Percentiles rank a stretch among this genome's conserved stretches.
phyloP scores from a whole-genome alignment of 768 basidiomycete species.

The Cystofilobasidium capitatum region DNA sequence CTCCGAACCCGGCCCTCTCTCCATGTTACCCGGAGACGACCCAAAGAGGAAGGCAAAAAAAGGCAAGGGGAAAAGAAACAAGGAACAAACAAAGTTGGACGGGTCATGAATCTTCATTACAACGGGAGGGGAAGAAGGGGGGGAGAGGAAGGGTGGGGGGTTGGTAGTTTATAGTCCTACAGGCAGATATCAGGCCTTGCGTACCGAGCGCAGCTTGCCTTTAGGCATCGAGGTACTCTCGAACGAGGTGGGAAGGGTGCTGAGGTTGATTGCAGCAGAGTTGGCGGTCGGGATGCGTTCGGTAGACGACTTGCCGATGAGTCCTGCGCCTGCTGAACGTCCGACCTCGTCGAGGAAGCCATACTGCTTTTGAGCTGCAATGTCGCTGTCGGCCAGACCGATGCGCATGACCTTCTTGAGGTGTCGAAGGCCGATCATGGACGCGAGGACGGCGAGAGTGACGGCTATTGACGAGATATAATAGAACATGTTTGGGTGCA shows the following conservation, averaged over 20 bases:
- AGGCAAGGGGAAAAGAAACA: too few relatives aligned
- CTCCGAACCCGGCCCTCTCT: too few relatives aligned
- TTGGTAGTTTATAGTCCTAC: too few relatives aligned
- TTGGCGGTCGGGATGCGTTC: background rate
- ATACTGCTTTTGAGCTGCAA: constrained; percentile 3
- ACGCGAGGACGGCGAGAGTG: constrained; percentile 52
- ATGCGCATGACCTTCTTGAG: constrained; percentile 28
- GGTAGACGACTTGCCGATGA: background rate
- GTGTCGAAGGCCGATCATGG: constrained; percentile 59
- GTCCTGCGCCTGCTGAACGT: background rate
- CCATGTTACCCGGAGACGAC: too few relatives aligned
- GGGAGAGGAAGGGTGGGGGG: too few relatives aligned
- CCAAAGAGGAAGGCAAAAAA: too few relatives aligned
- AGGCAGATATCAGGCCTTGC: too few relatives aligned
- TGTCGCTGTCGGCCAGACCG: constrained; percentile 8
- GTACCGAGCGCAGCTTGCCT: too few relatives aligned
- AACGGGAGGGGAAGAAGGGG: too few relatives aligned
- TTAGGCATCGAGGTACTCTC: too few relatives aligned
- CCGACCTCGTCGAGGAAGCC: constrained; percentile 16
- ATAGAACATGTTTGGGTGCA: constrained; percentile 63
- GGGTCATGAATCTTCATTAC: too few relatives aligned
- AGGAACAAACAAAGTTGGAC: too few relatives aligned
- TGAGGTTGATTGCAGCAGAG: background rate
- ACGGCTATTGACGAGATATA: constrained; percentile 54
- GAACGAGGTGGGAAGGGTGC: background rate